phyloP scores from a whole-genome alignment of 306 rosid species.

The Vigna radiata region DNA sequence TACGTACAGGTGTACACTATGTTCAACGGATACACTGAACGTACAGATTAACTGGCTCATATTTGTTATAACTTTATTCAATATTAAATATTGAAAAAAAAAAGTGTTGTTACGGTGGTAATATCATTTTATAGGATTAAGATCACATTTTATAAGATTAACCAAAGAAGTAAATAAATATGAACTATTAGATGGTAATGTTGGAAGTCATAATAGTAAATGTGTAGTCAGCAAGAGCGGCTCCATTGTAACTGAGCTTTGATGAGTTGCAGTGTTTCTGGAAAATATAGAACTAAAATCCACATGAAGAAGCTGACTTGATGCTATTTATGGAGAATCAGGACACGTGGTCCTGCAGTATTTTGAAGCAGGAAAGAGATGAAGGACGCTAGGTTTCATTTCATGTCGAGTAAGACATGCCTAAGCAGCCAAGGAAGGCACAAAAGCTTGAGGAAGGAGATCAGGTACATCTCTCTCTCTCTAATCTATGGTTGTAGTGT shows the following conservation, averaged over 20 bases:
- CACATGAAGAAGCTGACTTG: constrained; percentile 4
- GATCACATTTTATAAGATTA: too few species aligned
- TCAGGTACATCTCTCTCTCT: neutral
- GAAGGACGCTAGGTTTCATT: neutral
- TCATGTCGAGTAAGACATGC: constrained; percentile 22
- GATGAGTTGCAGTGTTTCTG: neutral
- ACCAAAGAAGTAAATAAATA: neutral
- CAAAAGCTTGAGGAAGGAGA: neutral
- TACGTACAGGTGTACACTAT: neutral
- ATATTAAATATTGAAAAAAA: too few species aligned
- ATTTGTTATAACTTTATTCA: neutral
- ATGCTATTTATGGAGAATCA: constrained; percentile 35
- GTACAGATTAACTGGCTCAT: neutral
- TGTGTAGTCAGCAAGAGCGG: neutral
- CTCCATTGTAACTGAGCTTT: neutral
- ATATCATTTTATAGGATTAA: too few species aligned
- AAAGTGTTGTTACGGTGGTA: too few species aligned
- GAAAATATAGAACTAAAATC: neutral
- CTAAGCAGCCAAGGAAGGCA: constrained; percentile 9
- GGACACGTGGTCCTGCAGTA: constrained; percentile 35
- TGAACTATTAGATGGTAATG: neutral
- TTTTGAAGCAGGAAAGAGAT: constrained; percentile 19
- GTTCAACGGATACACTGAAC: neutral
- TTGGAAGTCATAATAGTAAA: neutral
- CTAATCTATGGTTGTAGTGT: neutral